These are phyloP conservation scores for Breynia disticha DNA, from an alignment of 441 rosid genomes.

Conservation along the genomic window DNA sequence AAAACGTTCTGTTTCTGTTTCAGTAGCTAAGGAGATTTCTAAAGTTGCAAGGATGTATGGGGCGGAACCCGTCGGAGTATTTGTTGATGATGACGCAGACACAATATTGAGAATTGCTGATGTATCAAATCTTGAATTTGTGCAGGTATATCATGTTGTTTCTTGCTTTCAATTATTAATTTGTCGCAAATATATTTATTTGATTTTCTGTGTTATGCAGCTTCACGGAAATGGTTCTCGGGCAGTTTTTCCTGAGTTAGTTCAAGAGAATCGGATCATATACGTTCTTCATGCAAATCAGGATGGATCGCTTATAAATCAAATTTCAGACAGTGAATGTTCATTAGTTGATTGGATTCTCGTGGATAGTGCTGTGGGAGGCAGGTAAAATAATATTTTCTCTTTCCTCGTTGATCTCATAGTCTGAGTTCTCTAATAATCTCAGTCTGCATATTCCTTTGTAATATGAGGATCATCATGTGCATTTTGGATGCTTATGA, in stretches of 20 bases:
- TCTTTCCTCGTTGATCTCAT: constrained; percentile 2
- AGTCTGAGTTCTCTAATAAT: constrained; percentile 2
- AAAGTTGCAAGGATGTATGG: constrained; percentile 64
- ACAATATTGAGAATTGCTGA: constrained; percentile 62
- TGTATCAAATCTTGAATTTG: constrained; percentile 54
- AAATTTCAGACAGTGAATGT: constrained; percentile 49
- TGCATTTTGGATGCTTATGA: too few relatives aligned
- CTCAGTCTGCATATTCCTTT: not conserved
- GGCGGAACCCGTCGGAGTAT: constrained; percentile 79
- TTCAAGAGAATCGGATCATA: constrained; percentile 35
- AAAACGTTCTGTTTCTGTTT: constrained; percentile 64
- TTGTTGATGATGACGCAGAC: constrained; percentile 68
- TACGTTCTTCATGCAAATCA: constrained; percentile 69
- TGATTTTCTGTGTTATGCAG: constrained; percentile 25
- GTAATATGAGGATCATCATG: not conserved
- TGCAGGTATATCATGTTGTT: constrained; percentile 41
- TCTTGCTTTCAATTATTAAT: constrained; percentile 1
- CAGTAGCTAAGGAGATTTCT: constrained; percentile 68
- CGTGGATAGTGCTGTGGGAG: constrained; percentile 77
- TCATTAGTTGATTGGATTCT: constrained; percentile 75
- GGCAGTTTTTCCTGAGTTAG: constrained; percentile 42
- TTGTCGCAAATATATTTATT: not conserved
- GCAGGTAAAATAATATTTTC: constrained; percentile 38
- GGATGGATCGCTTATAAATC: constrained; percentile 57
- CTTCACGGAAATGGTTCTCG: constrained; percentile 72